phyloP scores from a whole-genome alignment of 345 rosid genomes.

The Citrus unshiu region DNA sequence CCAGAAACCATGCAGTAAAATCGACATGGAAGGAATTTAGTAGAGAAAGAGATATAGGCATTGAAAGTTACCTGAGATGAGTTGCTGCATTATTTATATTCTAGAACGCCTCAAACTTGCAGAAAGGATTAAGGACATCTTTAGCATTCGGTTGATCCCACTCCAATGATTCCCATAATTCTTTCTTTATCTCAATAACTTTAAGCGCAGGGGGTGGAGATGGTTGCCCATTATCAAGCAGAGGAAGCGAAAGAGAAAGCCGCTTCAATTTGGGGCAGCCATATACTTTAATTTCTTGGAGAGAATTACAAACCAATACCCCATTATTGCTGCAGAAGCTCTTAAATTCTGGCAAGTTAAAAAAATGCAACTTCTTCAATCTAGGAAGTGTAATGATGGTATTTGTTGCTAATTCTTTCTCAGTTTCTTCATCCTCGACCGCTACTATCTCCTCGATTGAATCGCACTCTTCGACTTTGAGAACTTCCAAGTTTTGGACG shows the following conservation, averaged over 20 bases:
- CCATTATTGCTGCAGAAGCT: neutral
- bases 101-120: accelerated
- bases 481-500: too few relatives aligned
- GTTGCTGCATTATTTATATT: too few relatives aligned
- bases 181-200: neutral
- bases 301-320: neutral
- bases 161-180: slow-evolving; percentile 1
- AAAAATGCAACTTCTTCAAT: too few relatives aligned
- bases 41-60: too few relatives aligned
- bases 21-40: too few relatives aligned
- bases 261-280: too few relatives aligned
- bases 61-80: too few relatives aligned
- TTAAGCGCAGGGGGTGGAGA: neutral
- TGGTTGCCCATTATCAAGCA: neutral
- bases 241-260: neutral
- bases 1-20: too few relatives aligned
- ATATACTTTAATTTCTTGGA: neutral
- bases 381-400: too few relatives aligned
- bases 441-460: too few relatives aligned
- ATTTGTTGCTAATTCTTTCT: too few relatives aligned
- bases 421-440: too few relatives aligned
- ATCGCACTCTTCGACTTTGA: accelerated
- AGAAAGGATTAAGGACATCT: neutral
- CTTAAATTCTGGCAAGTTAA: neutral
- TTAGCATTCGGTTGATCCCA: neutral